Evolutionary conservation across 148 eudicot species (phyloP).

Genomic region (Polygonum aviculare): DNA sequence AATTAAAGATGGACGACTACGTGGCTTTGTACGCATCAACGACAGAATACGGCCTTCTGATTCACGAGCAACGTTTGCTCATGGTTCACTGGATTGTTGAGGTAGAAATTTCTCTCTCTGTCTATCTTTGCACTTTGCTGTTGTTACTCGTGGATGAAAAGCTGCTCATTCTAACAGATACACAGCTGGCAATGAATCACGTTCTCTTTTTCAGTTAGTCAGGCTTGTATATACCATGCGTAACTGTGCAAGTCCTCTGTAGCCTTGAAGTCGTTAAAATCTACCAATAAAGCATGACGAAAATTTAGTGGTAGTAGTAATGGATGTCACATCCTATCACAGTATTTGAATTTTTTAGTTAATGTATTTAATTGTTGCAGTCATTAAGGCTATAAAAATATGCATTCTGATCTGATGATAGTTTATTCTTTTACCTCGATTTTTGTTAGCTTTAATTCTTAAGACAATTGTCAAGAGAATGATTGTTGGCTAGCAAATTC

Average conservation of each 20-base stretch:
- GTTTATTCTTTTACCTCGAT: too few species aligned
- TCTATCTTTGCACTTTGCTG: neutral
- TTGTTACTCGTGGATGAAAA: constrained; percentile 1
- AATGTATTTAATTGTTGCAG: too few species aligned
- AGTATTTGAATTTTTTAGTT: too few species aligned
- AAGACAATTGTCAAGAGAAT: neutral
- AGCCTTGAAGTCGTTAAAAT: neutral
- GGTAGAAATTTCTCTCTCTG: constrained; percentile 28
- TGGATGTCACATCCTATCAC: too few species aligned
- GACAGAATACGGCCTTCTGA: constrained; percentile 48
- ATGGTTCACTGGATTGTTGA: constrained; percentile 96
- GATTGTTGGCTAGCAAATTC: neutral
- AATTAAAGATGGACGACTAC: constrained; percentile 50
- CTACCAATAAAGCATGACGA: neutral
- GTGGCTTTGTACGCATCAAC: constrained; percentile 54
- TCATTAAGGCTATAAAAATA: too few species aligned
- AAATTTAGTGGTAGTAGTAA: neutral
- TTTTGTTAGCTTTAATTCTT: neutral
- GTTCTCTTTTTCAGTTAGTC: neutral
- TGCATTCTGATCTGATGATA: neutral
- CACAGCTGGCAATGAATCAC: constrained; percentile 1
- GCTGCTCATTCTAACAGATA: neutral
- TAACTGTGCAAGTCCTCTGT: neutral
- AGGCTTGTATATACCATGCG: neutral
- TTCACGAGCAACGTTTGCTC: constrained; percentile 69